These are phyloP conservation scores for Candida multigemmis DNA, from an alignment of 805 yeast species.

Conservation along the genomic window DNA sequence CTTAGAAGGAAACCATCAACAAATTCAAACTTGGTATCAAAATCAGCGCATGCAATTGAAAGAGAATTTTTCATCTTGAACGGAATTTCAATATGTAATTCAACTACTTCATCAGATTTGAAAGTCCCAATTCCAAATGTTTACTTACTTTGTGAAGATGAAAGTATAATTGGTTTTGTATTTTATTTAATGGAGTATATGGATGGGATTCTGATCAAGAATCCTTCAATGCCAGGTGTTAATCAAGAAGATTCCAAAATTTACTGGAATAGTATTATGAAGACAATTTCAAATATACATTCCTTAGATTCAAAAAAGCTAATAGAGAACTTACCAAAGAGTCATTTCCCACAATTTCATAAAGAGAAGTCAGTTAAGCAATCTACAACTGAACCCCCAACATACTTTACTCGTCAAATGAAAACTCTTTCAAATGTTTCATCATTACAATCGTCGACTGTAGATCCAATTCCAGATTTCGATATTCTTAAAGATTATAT, in stretches of 20 bases:
- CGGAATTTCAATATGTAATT: conserved; percentile 21
- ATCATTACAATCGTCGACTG: conserved; percentile 22
- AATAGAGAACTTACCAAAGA: conserved; percentile 31
- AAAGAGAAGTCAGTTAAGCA: conserved; percentile 2
- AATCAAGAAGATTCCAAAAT: conserved; percentile 11
- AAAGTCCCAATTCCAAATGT: conserved; percentile 49
- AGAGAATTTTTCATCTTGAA: conserved; percentile 46
- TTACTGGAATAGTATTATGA: conserved; percentile 42
- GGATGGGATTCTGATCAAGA: conserved; percentile 47
- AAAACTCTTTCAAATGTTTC: conserved; percentile 37
- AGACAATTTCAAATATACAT: conserved; percentile 41
- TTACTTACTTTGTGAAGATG: conserved; percentile 47
- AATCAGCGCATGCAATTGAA: conserved; percentile 55
- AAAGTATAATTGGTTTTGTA: conserved; percentile 41
- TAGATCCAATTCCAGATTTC: conserved; percentile 41
- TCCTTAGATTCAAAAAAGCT: conserved; percentile 36
- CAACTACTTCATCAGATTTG: conserved; percentile 5
- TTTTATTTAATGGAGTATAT: conserved; percentile 56
- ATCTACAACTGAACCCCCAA: conserved; percentile 4
- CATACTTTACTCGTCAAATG: conserved; percentile 48
- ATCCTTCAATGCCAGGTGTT: conserved; percentile 37
- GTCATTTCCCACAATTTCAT: conserved; percentile 35
- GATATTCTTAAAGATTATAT: conserved; percentile 34
- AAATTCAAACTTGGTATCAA: conserved; percentile 39
- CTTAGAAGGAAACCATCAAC: conserved; percentile 50